These are phyloP conservation scores for Rhodotorula sp. DNA, from an alignment of 1,284 basidiomycete species.

Conservation along the genomic window DNA sequence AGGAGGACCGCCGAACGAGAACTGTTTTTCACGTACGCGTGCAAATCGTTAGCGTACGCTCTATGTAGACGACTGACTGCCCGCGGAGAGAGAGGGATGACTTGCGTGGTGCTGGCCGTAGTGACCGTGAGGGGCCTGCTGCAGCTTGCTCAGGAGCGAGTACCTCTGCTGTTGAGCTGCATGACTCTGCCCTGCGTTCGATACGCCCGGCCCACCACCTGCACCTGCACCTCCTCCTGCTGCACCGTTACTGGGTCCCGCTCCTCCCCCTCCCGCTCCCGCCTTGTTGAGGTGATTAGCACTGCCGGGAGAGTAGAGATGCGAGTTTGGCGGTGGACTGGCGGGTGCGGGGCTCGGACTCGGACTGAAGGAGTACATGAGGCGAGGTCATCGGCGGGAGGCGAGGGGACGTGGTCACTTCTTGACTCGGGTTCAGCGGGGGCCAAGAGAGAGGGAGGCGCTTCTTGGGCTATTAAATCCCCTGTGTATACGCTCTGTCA, in stretches of 20 bases:
- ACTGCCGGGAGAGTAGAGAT: slow-evolving; percentile 11
- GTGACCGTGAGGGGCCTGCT: slow-evolving; percentile 28
- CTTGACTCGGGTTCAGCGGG: too few species aligned
- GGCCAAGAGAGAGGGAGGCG: too few species aligned
- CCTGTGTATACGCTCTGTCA: too few species aligned
- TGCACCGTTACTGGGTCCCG: not conserved
- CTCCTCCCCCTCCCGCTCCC: not conserved
- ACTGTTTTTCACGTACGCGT: slow-evolving; percentile 2
- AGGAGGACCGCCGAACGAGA: slow-evolving; percentile 42
- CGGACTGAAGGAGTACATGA: slow-evolving; percentile 21
- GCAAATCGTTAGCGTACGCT: not conserved
- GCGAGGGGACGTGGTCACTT: too few species aligned
- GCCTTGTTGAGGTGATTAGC: not conserved
- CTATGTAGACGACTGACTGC: slow-evolving; percentile 1
- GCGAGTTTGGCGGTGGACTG: slow-evolving; percentile 17
- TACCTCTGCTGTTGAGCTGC: slow-evolving; percentile 17
- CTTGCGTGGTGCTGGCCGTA: slow-evolving; percentile 33
- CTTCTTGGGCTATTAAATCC: too few species aligned
- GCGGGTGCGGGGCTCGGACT: slow-evolving; percentile 30
- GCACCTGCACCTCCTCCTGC: slow-evolving; percentile 4
- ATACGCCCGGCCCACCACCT: not conserved
- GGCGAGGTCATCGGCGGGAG: not conserved
- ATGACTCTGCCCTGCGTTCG: not conserved
- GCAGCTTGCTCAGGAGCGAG: slow-evolving; percentile 34
- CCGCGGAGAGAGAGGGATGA: not conserved